Evolutionary conservation across 2,329 filamentous ascomycete genomes (phyloP), one percentile per base, ranked within the genome.

Genomic region (Fusarium sp.): DNA sequence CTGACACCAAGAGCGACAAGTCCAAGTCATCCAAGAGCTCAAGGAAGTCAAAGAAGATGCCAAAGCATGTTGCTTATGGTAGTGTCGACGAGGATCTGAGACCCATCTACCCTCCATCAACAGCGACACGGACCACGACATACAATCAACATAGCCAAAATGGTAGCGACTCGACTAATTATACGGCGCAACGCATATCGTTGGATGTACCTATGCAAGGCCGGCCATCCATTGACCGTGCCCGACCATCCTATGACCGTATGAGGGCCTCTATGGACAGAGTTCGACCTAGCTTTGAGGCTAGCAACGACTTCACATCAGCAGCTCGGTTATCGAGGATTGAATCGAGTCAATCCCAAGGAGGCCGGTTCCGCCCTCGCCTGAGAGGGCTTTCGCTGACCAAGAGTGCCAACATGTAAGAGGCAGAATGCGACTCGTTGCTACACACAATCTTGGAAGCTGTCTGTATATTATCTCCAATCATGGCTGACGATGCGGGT

Each of bases 141-240:
- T 91, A 96, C 77, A 95, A 90, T 68, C 84, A 94, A 70, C 91
- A 91, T 51, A 96, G 93, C 74, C 93, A 97, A 77, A 97, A 95
- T 73, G 94, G 94, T 64, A 98, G 95, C 81, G 95, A 97, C 79
- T 95, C 94, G 65, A 98, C 96, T 50, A 95, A 97, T 74, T 97
- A 94, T 79, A 97, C 94, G 22, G 83, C 86, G 50, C 88, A 89
- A 72, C 87, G 90, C 65, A 82, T 85, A 71, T 90, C 90, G 17
- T 78, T 89, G 69, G 90, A 92, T 62, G 77, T 82, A 50, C 66
- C 74, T 46, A 63, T 69, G 42, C 74, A 75, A 48, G 80, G 77
- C 43, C 82, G 88, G 28, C 86, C 85, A 26, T 91, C 90, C 7
- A 84, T 89, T 42, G 91, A 94, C 67, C 86, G 91, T 64, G 86